Percentiles rank a stretch among this genome's conserved stretches.
Evolutionary conservation across 495 filamentous ascomycete species (phyloP).

Genomic region (Patellaria atrata): DNA sequence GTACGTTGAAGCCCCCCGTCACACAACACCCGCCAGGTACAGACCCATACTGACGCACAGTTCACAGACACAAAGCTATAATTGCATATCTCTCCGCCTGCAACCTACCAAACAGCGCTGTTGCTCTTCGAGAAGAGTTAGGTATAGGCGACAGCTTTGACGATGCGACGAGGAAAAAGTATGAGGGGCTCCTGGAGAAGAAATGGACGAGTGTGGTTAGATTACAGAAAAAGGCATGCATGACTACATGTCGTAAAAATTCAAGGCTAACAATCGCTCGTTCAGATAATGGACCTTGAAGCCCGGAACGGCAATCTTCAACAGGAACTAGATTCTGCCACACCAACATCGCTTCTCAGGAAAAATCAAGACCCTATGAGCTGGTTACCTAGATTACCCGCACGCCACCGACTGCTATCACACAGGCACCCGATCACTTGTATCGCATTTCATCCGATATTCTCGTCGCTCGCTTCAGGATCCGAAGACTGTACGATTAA

Average conservation of each 20-base stretch:
- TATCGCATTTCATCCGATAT: conserved; percentile 89
- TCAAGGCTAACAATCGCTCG: neutral
- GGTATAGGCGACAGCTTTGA: conserved; percentile 58
- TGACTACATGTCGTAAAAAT: neutral
- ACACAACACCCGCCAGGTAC: neutral
- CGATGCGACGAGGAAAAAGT: conserved; percentile 65
- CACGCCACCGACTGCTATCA: conserved; percentile 70
- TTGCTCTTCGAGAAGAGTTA: conserved; percentile 51
- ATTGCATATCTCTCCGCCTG: conserved; percentile 73
- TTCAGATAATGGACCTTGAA: conserved; percentile 90
- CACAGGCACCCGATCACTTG: conserved; percentile 73
- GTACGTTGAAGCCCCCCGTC: conserved; percentile 30
- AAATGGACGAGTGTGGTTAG: conserved; percentile 92
- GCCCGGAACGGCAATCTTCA: conserved; percentile 54
- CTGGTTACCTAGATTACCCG: conserved; percentile 73
- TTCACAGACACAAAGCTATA: conserved; percentile 68
- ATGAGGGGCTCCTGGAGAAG: conserved; percentile 79
- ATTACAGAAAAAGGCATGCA: conserved; percentile 72
- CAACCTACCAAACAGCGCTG: conserved; percentile 51
- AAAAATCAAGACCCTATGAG: conserved; percentile 70
- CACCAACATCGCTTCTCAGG: conserved; percentile 65
- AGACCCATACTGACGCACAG: conserved; percentile 12
- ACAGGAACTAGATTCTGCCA: conserved; percentile 67
- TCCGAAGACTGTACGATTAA: conserved; percentile 84
- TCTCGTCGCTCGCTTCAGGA: conserved; percentile 80